A percentile compares a stretch with the other conserved stretches of the same genome.
These are phyloP conservation scores for Dissophora ornata DNA, from an alignment of 192 early-diverging fungal genomes.

Conservation along the genomic window DNA sequence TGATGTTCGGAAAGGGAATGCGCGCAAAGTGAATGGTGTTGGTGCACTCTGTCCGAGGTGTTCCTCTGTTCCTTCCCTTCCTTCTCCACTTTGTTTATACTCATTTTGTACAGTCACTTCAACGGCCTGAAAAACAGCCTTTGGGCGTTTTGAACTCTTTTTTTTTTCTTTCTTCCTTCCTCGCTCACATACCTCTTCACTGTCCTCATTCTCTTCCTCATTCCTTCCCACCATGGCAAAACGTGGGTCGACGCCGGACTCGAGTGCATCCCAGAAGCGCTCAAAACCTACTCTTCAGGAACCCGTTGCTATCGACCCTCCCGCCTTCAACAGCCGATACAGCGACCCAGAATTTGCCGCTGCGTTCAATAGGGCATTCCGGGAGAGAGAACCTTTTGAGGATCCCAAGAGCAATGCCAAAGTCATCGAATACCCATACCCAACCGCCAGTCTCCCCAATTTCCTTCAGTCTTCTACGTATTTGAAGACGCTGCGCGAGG, in stretches of 20 bases:
- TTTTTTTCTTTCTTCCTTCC: neutral
- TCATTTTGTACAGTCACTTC: conserved; percentile 8
- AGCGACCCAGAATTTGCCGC: conserved; percentile 38
- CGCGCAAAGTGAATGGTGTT: conserved; percentile 3
- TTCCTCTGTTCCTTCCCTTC: neutral
- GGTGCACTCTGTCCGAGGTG: neutral
- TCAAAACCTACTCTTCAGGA: conserved; percentile 22
- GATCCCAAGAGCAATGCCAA: conserved; percentile 34
- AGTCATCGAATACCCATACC: conserved; percentile 43
- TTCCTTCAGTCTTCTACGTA: conserved; percentile 49
- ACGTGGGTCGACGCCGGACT: conserved; percentile 9
- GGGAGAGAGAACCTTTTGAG: conserved; percentile 27
- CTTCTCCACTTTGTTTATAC: conserved; percentile 14
- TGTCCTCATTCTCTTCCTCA: neutral
- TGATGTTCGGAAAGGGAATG: conserved; percentile 6
- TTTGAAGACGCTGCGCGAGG: conserved; percentile 51
- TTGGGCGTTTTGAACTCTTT: neutral
- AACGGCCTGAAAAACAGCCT: no score
- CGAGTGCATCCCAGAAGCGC: conserved; percentile 17
- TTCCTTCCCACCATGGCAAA: conserved; percentile 30
- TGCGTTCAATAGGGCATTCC: conserved; percentile 52
- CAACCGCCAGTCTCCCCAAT: conserved; percentile 46
- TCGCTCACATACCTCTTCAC: neutral
- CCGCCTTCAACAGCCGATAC: conserved; percentile 52
- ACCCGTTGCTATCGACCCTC: conserved; percentile 9